Percentiles rank a stretch among this genome's conserved stretches.
These are phyloP conservation scores for Parmales sp. DNA, from an alignment of 108 stramenopile genomes.

Conservation along the genomic window DNA sequence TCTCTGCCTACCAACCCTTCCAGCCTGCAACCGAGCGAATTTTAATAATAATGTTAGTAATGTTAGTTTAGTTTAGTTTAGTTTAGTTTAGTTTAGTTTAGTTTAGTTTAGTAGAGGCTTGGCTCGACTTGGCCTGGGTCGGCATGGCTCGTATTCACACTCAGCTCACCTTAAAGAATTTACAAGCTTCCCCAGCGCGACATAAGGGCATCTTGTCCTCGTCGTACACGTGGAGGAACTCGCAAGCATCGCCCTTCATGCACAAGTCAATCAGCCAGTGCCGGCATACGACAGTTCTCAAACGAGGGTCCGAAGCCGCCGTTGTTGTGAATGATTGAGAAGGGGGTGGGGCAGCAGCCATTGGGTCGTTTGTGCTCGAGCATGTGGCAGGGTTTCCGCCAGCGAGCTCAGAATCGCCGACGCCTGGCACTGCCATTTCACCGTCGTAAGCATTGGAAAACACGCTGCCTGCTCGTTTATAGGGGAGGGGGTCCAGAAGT, in stretches of 20 bases:
- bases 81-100: too few relatives aligned
- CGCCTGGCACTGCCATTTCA: neutral
- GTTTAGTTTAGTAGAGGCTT: too few relatives aligned
- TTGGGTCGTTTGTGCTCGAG: too few relatives aligned
- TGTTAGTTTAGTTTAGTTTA: too few relatives aligned
- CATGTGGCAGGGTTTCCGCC: neutral
- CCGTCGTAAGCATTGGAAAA: neutral
- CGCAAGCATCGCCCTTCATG: constrained; percentile 87
- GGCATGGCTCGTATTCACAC: too few relatives aligned
- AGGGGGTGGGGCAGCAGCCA: too few relatives aligned
- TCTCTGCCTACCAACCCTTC: too few relatives aligned
- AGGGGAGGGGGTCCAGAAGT: neutral
- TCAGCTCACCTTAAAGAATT: too few relatives aligned
- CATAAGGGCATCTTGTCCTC: constrained; percentile 84
- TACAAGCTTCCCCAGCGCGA: too few relatives aligned
- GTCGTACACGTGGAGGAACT: constrained; percentile 86
- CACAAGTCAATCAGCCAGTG: constrained; percentile 90
- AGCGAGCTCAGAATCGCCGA: neutral
- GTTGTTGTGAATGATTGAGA: constrained; percentile 57
- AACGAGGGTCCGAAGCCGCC: constrained; percentile 77
- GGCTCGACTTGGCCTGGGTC: too few relatives aligned
- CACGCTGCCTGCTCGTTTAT: neutral
- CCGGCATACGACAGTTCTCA: constrained; percentile 85
- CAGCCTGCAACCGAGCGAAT: too few relatives aligned
- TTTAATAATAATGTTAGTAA: too few relatives aligned